A percentile compares a stretch with the other conserved stretches of the same genome.
These are phyloP conservation scores for Fusarium redolens DNA, from an alignment of 2,329 filamentous ascomycete genomes.

Conservation along the genomic window DNA sequence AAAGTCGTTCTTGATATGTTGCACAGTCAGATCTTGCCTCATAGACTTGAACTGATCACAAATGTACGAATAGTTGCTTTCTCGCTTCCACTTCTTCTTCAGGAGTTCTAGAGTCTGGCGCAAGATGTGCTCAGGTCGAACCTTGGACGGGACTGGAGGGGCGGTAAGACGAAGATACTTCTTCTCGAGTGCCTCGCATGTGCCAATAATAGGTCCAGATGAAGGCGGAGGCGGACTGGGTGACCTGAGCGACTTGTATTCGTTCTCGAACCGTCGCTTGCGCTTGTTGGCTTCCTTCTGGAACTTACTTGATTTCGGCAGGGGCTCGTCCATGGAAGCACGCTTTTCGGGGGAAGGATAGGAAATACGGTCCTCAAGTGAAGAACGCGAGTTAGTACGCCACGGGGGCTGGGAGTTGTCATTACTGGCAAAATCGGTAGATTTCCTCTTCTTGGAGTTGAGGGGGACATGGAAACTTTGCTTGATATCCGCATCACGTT, in stretches of 20 bases:
- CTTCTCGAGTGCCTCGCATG: conserved; percentile 88
- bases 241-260: conserved; percentile 68
- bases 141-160: conserved; percentile 86
- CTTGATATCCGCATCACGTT: conserved; percentile 66
- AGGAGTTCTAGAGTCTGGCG: conserved; percentile 87
- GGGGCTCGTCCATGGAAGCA: conserved; percentile 58
- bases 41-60: conserved; percentile 99
- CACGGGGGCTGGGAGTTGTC: conserved; percentile 73
- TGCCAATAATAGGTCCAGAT: conserved; percentile 83
- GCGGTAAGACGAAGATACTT: conserved; percentile 93
- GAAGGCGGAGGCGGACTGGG: conserved; percentile 68
- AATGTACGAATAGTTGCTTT: conserved; percentile 96
- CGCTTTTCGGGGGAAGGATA: conserved; percentile 62
- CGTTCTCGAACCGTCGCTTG: conserved; percentile 83
- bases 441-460: conserved; percentile 84
- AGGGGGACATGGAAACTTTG: conserved; percentile 45
- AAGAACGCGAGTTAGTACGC: conserved; percentile 71
- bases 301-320: conserved; percentile 82
- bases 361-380: conserved; percentile 81
- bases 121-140: conserved; percentile 84
- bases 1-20: conserved; percentile 96
- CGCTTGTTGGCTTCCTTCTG: conserved; percentile 91
- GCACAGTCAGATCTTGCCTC: conserved; percentile 96
- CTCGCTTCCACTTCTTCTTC: conserved; percentile 93
- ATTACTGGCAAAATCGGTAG: conserved; percentile 69